A percentile compares a stretch with the other conserved stretches of the same genome.
Evolutionary conservation across 768 basidiomycete genomes (phyloP).

Genomic region (Russula griseocarnosa): DNA sequence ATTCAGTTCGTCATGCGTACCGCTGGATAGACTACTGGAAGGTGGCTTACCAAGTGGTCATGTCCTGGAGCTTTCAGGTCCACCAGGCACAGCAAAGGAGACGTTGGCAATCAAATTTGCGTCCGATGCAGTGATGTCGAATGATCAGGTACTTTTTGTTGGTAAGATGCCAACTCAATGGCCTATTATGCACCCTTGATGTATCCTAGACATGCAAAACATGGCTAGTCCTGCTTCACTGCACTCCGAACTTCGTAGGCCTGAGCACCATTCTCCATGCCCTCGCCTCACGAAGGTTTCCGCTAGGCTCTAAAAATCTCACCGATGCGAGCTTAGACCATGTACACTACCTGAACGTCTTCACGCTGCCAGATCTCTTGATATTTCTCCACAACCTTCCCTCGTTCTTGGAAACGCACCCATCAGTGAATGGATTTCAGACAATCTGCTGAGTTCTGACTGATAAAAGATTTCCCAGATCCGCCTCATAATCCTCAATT

Average conservation of each 20-base stretch:
- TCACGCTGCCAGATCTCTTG: conserved; percentile 52
- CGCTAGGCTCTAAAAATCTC: conserved; percentile 31
- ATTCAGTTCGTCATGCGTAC: conserved; percentile 44
- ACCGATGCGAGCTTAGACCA: conserved; percentile 20
- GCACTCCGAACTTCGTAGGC: conserved; percentile 30
- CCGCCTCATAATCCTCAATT: conserved; percentile 60
- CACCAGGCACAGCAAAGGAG: conserved; percentile 69
- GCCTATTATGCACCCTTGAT: conserved; percentile 17
- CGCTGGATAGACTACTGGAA: conserved; percentile 55
- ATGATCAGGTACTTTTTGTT: conserved; percentile 56
- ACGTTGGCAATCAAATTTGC: conserved; percentile 49
- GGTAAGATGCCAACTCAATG: conserved; percentile 42
- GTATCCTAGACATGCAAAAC: conserved; percentile 45
- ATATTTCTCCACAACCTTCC: conserved; percentile 54
- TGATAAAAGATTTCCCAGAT: conserved; percentile 38
- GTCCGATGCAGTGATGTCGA: conserved; percentile 44
- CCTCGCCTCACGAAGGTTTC: background rate
- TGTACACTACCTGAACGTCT: conserved; percentile 44
- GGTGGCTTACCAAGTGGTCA: conserved; percentile 61
- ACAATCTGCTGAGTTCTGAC: background rate
- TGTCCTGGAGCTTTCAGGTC: conserved; percentile 71
- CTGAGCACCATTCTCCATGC: background rate
- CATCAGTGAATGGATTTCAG: conserved; percentile 40
- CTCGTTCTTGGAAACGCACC: conserved; percentile 41
- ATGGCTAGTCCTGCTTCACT: conserved; percentile 42